phyloP scores from a whole-genome alignment of 2,329 filamentous ascomycete species.

The Colletotrichum nymphaeae region DNA sequence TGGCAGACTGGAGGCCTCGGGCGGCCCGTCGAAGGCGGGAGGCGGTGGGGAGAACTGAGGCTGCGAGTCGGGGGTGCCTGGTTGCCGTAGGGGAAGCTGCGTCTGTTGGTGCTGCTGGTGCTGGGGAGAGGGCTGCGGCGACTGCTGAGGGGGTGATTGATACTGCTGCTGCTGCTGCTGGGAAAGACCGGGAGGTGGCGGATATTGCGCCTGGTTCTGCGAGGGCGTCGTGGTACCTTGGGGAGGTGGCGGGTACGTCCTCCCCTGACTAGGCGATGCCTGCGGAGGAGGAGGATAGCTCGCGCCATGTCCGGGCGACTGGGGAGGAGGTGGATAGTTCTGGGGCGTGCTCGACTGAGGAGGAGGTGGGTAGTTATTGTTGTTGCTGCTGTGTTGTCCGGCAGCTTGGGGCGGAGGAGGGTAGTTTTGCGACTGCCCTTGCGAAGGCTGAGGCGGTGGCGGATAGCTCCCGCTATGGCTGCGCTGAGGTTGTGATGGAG shows the following conservation, averaged over 20 bases:
- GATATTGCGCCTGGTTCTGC: slow-evolving; percentile 42
- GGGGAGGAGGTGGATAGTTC: slow-evolving; percentile 42
- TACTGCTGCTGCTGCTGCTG: slow-evolving; percentile 43
- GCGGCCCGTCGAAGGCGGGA: slow-evolving; percentile 45
- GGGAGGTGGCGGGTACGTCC: slow-evolving; percentile 40
- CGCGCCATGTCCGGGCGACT: slow-evolving; percentile 16
- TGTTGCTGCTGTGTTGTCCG: slow-evolving; percentile 11
- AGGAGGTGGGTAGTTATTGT: slow-evolving; percentile 46
- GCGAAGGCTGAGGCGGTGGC: slow-evolving; percentile 42
- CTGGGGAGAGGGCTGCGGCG: slow-evolving; percentile 36
- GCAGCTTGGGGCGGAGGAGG: slow-evolving; percentile 44
- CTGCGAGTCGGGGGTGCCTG: slow-evolving; percentile 32
- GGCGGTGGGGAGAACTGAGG: slow-evolving; percentile 43
- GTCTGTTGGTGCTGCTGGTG: slow-evolving; percentile 41
- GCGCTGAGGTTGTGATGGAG: slow-evolving; percentile 43
- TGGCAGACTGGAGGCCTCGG: slow-evolving; percentile 38
- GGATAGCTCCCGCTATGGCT: slow-evolving; percentile 43
- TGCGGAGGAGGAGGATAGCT: slow-evolving; percentile 34
- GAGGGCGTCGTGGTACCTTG: slow-evolving; percentile 30
- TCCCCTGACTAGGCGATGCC: slow-evolving; percentile 20
- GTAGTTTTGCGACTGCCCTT: slow-evolving; percentile 37
- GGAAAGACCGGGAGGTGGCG: slow-evolving; percentile 41
- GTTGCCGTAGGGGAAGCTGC: slow-evolving; percentile 37
- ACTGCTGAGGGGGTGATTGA: slow-evolving; percentile 45
- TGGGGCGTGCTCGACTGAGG: slow-evolving; percentile 44